Conservation (phyloP, 352 stramenopile species). For the Poterioochromonas sp. region DNA sequence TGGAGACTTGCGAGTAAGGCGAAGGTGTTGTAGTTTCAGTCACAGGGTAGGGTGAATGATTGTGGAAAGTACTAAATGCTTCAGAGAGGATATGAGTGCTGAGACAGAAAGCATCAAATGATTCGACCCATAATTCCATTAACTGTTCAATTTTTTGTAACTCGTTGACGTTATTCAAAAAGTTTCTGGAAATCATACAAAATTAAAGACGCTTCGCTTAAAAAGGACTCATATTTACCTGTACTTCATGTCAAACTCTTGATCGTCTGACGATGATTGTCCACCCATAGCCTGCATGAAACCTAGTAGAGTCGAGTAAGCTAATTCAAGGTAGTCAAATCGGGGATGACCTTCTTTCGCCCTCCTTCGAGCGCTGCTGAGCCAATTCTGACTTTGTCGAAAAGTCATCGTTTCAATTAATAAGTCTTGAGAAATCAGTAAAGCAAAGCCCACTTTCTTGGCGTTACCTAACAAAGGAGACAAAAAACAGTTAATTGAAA, state of each 20-base stretch:
- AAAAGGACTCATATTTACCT: background rate
- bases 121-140: slow-evolving; percentile 10
- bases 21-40: background rate
- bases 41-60: background rate
- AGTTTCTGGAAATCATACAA: background rate
- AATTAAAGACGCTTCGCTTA: background rate
- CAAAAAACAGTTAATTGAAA: too few relatives aligned
- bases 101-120: slow-evolving; percentile 8
- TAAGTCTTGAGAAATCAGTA: too few relatives aligned
- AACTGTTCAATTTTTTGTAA: background rate
- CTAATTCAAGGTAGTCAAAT: background rate
- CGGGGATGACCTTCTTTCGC: background rate
- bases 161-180: background rate
- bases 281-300: slow-evolving; percentile 9
- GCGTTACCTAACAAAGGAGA: too few relatives aligned
- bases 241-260: background rate
- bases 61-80: background rate
- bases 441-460: too few relatives aligned
- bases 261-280: background rate
- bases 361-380: background rate
- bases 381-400: background rate
- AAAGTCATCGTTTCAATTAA: background rate
- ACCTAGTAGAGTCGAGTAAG: background rate
- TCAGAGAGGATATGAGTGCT: background rate
- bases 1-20: background rate